A percentile compares a stretch with the other conserved stretches of the same genome.
Evolutionary conservation across 495 filamentous ascomycete species (phyloP).

Genomic region (Daldinia loculata): DNA sequence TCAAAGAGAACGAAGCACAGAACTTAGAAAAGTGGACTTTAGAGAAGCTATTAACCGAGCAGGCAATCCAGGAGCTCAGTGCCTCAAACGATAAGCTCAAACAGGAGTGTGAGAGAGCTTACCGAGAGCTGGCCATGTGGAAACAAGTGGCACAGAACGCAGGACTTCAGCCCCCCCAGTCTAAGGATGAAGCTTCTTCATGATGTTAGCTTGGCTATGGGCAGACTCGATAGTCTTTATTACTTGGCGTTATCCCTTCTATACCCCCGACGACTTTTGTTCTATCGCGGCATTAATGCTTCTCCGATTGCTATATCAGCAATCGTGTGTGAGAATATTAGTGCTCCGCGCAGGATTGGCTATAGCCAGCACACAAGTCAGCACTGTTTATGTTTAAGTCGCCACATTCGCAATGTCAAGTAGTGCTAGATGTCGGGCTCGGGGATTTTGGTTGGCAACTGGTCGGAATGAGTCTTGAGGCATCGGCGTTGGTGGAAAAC

Average conservation of each 20-base stretch:
- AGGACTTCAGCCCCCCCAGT: conserved; percentile 62
- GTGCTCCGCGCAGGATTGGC: neutral
- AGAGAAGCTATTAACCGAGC: conserved; percentile 92
- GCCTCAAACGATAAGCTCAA: conserved; percentile 90
- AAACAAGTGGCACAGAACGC: conserved; percentile 81
- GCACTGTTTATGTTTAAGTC: conserved; percentile 5
- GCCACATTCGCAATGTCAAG: conserved; percentile 8
- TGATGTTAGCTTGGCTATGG: conserved; percentile 9
- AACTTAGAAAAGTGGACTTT: conserved; percentile 98
- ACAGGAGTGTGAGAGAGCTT: conserved; percentile 74
- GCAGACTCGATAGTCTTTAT: conserved; percentile 25
- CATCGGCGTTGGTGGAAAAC: conserved; percentile 34
- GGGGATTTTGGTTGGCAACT: conserved; percentile 13
- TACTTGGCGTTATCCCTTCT: conserved; percentile 30
- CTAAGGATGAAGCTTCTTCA: conserved; percentile 52
- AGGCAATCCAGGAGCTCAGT: conserved; percentile 91
- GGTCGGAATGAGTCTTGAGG: conserved; percentile 18
- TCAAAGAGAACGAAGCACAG: conserved; percentile 91
- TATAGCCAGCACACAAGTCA: neutral
- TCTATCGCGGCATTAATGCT: conserved; percentile 25
- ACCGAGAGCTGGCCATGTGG: conserved; percentile 83
- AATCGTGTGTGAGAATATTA: neutral
- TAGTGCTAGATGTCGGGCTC: conserved; percentile 14
- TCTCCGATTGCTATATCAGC: conserved; percentile 11
- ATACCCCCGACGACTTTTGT: conserved; percentile 33